phyloP scores from a whole-genome alignment of 345 rosid genomes.

The Abelmoschus esculentus region DNA sequence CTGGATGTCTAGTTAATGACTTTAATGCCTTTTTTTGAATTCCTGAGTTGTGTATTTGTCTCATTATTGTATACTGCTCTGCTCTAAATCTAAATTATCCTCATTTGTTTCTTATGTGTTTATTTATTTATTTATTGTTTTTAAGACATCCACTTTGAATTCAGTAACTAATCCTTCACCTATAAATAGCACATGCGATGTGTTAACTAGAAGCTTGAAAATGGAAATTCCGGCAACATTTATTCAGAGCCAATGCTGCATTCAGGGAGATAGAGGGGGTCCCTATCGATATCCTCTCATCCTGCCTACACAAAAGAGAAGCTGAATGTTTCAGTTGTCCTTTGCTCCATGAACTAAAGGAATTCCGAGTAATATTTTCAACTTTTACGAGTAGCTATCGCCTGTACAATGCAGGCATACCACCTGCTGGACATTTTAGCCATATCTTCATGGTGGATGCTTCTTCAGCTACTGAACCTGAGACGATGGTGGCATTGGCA shows the following conservation, averaged over 20 bases:
- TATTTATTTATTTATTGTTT: background rate
- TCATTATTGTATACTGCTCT: background rate
- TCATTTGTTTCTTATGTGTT: background rate
- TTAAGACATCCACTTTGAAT: no score
- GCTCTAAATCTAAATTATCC: background rate
- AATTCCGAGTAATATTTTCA: conserved; percentile 22
- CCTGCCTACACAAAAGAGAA: conserved; percentile 17
- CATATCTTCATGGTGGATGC: conserved; percentile 33
- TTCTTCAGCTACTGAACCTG: conserved; percentile 31
- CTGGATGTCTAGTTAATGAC: background rate
- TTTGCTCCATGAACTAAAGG: conserved; percentile 11
- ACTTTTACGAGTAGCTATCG: conserved; percentile 27
- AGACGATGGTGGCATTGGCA: conserved; percentile 29
- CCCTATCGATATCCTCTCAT: conserved; percentile 24
- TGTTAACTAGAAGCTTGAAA: conserved; percentile 27
- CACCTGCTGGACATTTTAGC: conserved; percentile 25
- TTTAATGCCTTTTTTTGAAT: background rate
- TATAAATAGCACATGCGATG: conserved; percentile 26
- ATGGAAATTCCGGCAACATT: conserved; percentile 16
- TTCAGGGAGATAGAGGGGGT: conserved; percentile 29
- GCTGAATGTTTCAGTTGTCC: conserved; percentile 23
- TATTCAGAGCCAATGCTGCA: conserved; percentile 39
- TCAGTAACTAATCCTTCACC: background rate
- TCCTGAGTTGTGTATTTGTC: background rate
- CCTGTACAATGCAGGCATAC: conserved; percentile 19